Evolutionary conservation across 768 basidiomycete genomes (phyloP), one percentile per base, ranked within the genome.

Genomic region (Hirschioporus abietinus): DNA sequence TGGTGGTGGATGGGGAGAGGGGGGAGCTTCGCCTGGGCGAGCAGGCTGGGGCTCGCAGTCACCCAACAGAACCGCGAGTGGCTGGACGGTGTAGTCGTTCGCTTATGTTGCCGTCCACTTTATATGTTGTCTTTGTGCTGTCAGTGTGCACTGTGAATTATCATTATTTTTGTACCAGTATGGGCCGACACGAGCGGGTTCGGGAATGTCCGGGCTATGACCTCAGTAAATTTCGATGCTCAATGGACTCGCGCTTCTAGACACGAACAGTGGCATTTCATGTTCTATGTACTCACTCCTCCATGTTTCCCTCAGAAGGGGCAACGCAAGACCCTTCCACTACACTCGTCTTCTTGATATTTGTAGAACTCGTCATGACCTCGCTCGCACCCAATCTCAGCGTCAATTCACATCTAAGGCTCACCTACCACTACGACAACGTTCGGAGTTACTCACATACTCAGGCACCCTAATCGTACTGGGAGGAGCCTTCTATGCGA

Each of bases 401-500:
- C 60, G 30, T 24, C 60, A 25, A 24, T 25, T 61, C 18, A 17
- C 60, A 23, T 2, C 60, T 15, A 61, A 61, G 60, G 30, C 60
- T 61, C 60, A 23, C 3, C 30, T 61, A 25, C 60, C 24, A 25
- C 60, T 15, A 8, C 60, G 30, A 1, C 63, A 64, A 64, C 25
- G 26, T 15, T 52, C 42, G 20, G 35, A 52, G 35, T 24, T 34
- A 52, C 35, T 77, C 34, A 64, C 75, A 20, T 77, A 71, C 67
- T 66, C 78, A 0, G 64, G 57, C 35, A 23, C 71, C 7, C 65
- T 70, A 4, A 63, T 80, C 17, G 66, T 74, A 10, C 68, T 80
- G 1, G 73, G 72, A 10, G 79, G 78, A 7, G 72, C 69, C 3
- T 73, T 74, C 0, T 77, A 75, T 36, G 65, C 83, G 64, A 83